A percentile compares a stretch with the other conserved stretches of the same genome.
Conservation (phyloP, 164 flowering plant species). For the Vitis cinerea region DNA sequence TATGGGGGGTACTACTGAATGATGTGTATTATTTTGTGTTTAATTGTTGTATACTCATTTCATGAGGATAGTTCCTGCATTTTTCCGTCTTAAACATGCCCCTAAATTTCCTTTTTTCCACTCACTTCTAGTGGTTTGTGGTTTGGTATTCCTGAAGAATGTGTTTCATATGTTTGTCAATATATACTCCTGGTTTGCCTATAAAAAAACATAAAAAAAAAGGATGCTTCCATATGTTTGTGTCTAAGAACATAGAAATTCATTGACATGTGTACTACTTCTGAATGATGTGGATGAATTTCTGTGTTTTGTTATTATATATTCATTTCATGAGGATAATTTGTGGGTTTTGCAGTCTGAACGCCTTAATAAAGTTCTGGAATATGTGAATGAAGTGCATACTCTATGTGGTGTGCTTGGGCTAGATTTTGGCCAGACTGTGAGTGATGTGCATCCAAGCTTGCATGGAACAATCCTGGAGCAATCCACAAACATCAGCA, state of each 20-base stretch:
- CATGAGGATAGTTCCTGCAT: too few species aligned
- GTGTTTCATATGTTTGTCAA: too few species aligned
- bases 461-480: slow-evolving; percentile 50
- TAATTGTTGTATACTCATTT: too few species aligned
- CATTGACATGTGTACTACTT: background rate
- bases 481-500: slow-evolving; percentile 70
- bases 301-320: background rate
- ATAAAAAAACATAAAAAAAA: too few species aligned
- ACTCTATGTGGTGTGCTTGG: slow-evolving; percentile 75
- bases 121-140: too few species aligned
- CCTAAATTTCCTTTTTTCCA: too few species aligned
- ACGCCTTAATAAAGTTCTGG: slow-evolving; percentile 74
- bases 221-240: background rate
- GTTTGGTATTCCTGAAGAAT: too few species aligned
- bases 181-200: too few species aligned
- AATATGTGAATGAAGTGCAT: slow-evolving; percentile 85
- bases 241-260: background rate
- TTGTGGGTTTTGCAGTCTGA: slow-evolving; percentile 61
- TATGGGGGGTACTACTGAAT: too few species aligned
- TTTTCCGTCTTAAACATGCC: too few species aligned
- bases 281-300: background rate
- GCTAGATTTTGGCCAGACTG: slow-evolving; percentile 76
- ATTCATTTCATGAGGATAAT: background rate
- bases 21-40: too few species aligned
- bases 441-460: slow-evolving; percentile 90